phyloP scores from a whole-genome alignment of 129 eudicot genomes.

The Flaveria robusta region DNA sequence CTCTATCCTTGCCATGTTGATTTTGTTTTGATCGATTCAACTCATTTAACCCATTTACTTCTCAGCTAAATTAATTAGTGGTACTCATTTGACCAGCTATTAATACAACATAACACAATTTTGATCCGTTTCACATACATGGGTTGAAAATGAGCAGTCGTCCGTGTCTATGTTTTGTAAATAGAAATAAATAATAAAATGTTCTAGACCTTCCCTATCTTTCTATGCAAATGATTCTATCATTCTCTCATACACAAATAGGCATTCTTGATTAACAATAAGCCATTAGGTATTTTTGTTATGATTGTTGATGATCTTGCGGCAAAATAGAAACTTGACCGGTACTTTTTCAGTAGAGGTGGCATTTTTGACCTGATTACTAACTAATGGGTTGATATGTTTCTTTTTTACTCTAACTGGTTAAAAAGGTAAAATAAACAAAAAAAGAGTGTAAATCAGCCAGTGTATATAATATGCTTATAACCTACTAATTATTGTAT shows the following conservation, averaged over 20 bases:
- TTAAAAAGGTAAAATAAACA: not conserved
- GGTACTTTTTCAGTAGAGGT: not conserved
- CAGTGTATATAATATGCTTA: not conserved
- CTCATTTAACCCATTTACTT: conserved; percentile 7
- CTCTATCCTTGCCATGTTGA: conserved; percentile 9
- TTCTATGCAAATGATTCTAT: conserved; percentile 14
- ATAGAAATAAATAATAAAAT: conserved; percentile 6
- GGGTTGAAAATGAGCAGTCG: conserved; percentile 17
- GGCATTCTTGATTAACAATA: not conserved
- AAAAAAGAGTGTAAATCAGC: not conserved
- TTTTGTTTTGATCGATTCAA: not conserved
- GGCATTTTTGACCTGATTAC: not conserved
- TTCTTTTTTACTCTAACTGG: not conserved
- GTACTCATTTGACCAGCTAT: not conserved
- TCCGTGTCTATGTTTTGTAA: not conserved
- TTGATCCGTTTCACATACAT: not conserved
- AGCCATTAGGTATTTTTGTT: not conserved
- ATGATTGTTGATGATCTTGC: conserved; percentile 5
- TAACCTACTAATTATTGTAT: not conserved
- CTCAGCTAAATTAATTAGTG: not conserved
- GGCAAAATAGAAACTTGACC: conserved; percentile 10
- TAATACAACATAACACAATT: not conserved
- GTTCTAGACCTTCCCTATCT: not conserved
- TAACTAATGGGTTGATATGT: not conserved
- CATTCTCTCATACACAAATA: not conserved